A percentile compares a stretch with the other conserved stretches of the same genome.
Conservation (phyloP, 345 rosid genomes). For the Angophora floribunda region DNA sequence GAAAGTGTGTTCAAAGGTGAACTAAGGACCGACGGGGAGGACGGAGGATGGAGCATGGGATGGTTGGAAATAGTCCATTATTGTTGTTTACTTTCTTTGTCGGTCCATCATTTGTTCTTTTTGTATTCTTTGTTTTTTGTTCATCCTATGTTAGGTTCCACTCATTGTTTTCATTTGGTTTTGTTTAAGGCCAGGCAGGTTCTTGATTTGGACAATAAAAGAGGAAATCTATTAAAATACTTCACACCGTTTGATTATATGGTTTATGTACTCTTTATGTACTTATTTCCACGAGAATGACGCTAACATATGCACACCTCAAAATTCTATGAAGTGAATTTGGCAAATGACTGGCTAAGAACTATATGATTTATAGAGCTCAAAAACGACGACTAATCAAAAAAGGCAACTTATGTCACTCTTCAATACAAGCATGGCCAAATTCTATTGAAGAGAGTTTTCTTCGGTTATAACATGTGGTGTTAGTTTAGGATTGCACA, state of each 20-base stretch:
- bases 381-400: too few relatives aligned
- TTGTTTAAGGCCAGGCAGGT: neutral
- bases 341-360: too few relatives aligned
- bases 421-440: neutral
- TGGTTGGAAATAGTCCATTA: neutral
- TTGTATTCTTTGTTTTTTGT: neutral
- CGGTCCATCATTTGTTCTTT: neutral
- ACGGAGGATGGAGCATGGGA: neutral
- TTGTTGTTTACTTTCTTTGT: neutral
- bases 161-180: neutral
- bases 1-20: constrained; percentile 41
- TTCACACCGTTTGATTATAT: neutral
- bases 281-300: neutral
- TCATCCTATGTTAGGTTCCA: neutral
- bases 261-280: neutral
- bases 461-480: neutral
- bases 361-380: too few relatives aligned
- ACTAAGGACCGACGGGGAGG: constrained; percentile 13
- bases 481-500: neutral
- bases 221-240: neutral
- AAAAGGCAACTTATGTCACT: accelerated
- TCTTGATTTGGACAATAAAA: neutral
- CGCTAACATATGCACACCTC: neutral
- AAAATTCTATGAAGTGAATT: too few relatives aligned
- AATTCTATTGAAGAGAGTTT: neutral